Percentiles rank a stretch among this genome's conserved stretches.
Evolutionary conservation across 2,329 filamentous ascomycete genomes (phyloP).

Genomic region (Penicillium griseofulvum): DNA sequence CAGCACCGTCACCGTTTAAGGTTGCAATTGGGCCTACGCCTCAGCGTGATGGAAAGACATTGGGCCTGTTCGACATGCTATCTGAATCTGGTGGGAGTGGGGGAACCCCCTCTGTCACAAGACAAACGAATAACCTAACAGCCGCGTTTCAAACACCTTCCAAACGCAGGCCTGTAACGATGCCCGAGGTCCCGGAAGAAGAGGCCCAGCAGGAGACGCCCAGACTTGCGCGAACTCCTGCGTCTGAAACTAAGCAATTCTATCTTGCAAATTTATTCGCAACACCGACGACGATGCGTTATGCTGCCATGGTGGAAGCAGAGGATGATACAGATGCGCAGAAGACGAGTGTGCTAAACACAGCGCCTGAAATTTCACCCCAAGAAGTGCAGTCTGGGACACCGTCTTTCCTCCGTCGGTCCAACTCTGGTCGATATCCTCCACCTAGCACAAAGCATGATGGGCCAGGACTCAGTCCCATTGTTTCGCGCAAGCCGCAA

Average conservation of each 20-base stretch:
- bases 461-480: conserved; percentile 34
- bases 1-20: conserved; percentile 37
- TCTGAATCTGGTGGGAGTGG: conserved; percentile 41
- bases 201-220: conserved; percentile 26
- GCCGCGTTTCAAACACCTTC: conserved; percentile 40
- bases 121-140: conserved; percentile 26
- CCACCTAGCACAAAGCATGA: conserved; percentile 11
- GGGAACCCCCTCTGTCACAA: conserved; percentile 33
- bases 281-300: conserved; percentile 46
- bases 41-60: conserved; percentile 48
- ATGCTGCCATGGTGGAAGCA: conserved; percentile 39
- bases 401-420: conserved; percentile 41
- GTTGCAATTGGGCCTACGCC: conserved; percentile 49
- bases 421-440: conserved; percentile 32
- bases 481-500: conserved; percentile 36
- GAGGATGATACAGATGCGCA: conserved; percentile 22
- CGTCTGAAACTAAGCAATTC: conserved; percentile 45
- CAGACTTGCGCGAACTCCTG: conserved; percentile 38
- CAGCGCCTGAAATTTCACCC: not conserved
- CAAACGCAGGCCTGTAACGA: conserved; percentile 29
- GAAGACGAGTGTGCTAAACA: conserved; percentile 7
- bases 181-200: conserved; percentile 30
- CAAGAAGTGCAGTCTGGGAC: conserved; percentile 33
- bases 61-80: conserved; percentile 50
- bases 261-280: conserved; percentile 47